phyloP scores from a whole-genome alignment of 768 basidiomycete genomes.

The Rhodocollybia butyracea region DNA sequence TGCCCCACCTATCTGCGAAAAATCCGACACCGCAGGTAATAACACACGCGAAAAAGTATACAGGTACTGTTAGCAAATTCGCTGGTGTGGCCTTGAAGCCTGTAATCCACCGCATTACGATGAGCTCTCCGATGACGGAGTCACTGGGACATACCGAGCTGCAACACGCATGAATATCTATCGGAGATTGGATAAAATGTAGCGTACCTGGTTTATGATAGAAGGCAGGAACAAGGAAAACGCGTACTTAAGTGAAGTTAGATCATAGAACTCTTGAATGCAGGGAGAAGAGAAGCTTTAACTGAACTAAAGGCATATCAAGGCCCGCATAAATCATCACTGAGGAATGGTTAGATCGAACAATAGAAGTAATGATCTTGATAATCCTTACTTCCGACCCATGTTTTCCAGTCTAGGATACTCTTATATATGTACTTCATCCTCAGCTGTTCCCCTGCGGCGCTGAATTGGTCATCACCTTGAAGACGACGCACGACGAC shows the following conservation, averaged over 20 bases:
- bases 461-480: slow-evolving; percentile 66
- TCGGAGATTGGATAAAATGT: not conserved
- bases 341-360: slow-evolving; percentile 20
- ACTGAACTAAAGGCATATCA: slow-evolving; percentile 50
- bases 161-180: slow-evolving; percentile 4
- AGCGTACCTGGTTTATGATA: slow-evolving; percentile 65
- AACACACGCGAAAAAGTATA: slow-evolving; percentile 67
- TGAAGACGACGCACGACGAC: slow-evolving; percentile 66
- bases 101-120: too few species aligned
- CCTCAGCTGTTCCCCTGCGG: slow-evolving; percentile 61
- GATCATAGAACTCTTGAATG: not conserved
- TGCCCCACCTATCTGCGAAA: slow-evolving; percentile 56
- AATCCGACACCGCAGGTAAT: slow-evolving; percentile 65
- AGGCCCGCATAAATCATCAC: slow-evolving; percentile 55
- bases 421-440: slow-evolving; percentile 58
- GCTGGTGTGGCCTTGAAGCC: slow-evolving; percentile 70
- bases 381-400: slow-evolving; percentile 42
- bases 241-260: slow-evolving; percentile 42
- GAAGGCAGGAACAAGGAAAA: slow-evolving; percentile 78
- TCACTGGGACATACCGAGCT: slow-evolving; percentile 39
- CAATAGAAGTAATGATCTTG: not conserved
- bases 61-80: slow-evolving; percentile 75
- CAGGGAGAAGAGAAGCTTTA: too few species aligned
- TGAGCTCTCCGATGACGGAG: too few species aligned
- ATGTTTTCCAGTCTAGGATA: slow-evolving; percentile 70